A percentile compares a stretch with the other conserved stretches of the same genome.
These are phyloP conservation scores for Pelargonium cotyledonis DNA, from an alignment of 441 rosid genomes.

Conservation along the genomic window DNA sequence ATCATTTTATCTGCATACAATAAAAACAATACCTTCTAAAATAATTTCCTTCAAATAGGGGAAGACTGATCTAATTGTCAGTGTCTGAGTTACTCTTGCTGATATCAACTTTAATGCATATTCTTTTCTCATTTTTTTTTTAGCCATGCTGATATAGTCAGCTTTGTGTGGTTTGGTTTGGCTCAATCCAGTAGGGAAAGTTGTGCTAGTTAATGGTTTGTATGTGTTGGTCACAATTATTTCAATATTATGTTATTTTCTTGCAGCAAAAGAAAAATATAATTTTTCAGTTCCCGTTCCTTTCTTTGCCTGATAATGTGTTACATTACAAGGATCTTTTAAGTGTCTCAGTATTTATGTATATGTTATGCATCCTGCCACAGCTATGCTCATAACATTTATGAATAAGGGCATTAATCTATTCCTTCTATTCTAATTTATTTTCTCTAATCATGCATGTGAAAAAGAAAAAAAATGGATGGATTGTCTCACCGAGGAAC, in stretches of 20 bases:
- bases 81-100: no score
- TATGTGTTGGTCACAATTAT: no score
- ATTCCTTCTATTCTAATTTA: neutral
- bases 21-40: no score
- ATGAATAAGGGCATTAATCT: neutral
- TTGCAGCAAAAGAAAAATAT: neutral
- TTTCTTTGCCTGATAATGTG: neutral
- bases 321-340: neutral
- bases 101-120: no score
- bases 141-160: neutral
- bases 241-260: neutral
- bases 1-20: no score
- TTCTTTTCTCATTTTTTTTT: neutral
- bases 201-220: neutral
- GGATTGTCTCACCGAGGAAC: slow-evolving; percentile 50
- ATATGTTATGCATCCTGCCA: neutral
- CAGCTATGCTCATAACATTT: neutral
- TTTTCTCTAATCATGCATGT: neutral
- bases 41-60: no score
- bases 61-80: no score
- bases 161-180: neutral
- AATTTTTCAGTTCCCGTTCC: neutral
- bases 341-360: neutral
- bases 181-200: neutral
- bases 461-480: slow-evolving; percentile 54